Base-by-base conservation (phyloP, 1,284 basidiomycete species). In the Ustilago loliicola region DNA sequence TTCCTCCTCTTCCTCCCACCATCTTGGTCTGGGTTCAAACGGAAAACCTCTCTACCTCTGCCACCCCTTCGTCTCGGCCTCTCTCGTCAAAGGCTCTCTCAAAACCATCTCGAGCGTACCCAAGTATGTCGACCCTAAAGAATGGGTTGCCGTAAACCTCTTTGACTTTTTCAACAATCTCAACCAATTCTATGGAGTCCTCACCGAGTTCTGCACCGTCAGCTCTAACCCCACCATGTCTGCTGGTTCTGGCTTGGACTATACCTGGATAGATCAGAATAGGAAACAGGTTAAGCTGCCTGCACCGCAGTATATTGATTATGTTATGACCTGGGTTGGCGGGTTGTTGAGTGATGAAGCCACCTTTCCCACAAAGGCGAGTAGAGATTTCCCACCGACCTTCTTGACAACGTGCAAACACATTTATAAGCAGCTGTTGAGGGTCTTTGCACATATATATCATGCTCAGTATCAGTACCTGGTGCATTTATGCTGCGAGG, bases 301-400 rank as follows among this genome's bases (percentile, higher is more conserved):
- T 17, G 96, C 96, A 3, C 94, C 96, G 7, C 96, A 95, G 29
- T 98, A 99, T 88, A 96, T 98, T 77, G 96, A 99, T 88, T 99
- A 96, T 87, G 96, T 98, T 77, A 96, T 98, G 93, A 96, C 94
- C 13, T 98, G 96, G 96, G 91, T 97, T 6, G 95, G 98, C 84
- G 96, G 96, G 83, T 89, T 97, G 30, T 89, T 98, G 40, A 93
- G 95, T 80, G 96, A 98, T 87, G 95, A 98, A 83, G 90, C 89
- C 70, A 92, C 93, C 30, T 99, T 99, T 88, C 96, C 96, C 1
- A 98, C 96, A 9, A 98, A 97, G 88, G 93, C 94, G 51, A 93
- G 93, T n/a, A 92, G 93, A 57, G 94, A 96, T 67, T 99, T 99
- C 87, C 92, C 94, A 7, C 91, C 90, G 56, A 91, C 90, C 19